Evolutionary conservation across 1,139 yeast species (phyloP).

Genomic region (Candida sp.): DNA sequence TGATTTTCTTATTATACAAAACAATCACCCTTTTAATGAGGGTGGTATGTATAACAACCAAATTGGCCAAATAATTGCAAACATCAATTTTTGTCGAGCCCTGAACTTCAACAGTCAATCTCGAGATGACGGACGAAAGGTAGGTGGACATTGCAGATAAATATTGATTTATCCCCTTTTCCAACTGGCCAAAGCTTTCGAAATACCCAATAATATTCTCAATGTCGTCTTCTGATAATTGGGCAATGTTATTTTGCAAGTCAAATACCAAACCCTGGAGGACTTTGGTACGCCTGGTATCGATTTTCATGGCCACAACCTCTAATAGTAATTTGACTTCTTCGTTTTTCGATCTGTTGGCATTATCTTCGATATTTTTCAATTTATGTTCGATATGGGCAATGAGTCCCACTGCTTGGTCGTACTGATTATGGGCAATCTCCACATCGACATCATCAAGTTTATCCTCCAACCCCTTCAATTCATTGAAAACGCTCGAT

Average conservation of each 20-base stretch:
- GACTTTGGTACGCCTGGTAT: slow-evolving; percentile 33
- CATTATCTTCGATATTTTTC: slow-evolving; percentile 17
- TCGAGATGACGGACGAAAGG: slow-evolving; percentile 30
- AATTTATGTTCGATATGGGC: slow-evolving; percentile 39
- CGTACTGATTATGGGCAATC: slow-evolving; percentile 58
- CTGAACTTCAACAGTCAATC: slow-evolving; percentile 39
- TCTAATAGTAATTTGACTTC: slow-evolving; percentile 40
- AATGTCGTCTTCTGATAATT: slow-evolving; percentile 29
- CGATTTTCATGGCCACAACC: slow-evolving; percentile 38
- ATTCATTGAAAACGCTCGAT: slow-evolving; percentile 34
- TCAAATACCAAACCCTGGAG: slow-evolving; percentile 38
- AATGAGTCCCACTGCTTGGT: slow-evolving; percentile 52
- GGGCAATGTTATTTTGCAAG: slow-evolving; percentile 31
- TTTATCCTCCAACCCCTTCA: slow-evolving; percentile 56
- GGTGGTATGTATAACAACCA: slow-evolving; percentile 40
- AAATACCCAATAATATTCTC: slow-evolving; percentile 33
- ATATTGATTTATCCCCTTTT: slow-evolving; percentile 35
- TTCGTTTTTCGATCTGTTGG: slow-evolving; percentile 5
- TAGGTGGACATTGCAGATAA: slow-evolving; percentile 34
- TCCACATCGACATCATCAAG: slow-evolving; percentile 66
- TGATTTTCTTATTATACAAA: slow-evolving; percentile 31
- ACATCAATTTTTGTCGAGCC: slow-evolving; percentile 46
- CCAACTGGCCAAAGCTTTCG: slow-evolving; percentile 34
- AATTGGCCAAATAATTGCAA: slow-evolving; percentile 41
- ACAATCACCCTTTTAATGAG: slow-evolving; percentile 34